Evolutionary conservation across 768 basidiomycete species (phyloP), one percentile per base, ranked within the genome.

Genomic region (Pleurotus platypus): DNA sequence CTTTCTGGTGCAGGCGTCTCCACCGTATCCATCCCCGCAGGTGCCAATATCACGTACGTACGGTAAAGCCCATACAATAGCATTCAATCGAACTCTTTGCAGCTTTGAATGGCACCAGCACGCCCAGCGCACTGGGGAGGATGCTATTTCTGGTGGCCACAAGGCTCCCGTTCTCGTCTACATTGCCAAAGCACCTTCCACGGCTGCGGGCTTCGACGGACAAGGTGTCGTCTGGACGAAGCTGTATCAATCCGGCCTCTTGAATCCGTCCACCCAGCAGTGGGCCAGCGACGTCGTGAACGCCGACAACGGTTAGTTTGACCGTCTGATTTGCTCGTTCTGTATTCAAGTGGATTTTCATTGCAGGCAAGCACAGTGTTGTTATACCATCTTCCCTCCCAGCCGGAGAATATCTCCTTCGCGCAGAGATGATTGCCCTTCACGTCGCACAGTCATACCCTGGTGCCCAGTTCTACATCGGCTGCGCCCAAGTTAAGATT

Each of bases 81-180:
- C 18, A n/a, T 26, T 20, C n/a, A 22, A 18, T 27, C 53, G n/a
- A 47, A n/a, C 16, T 59, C 57, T 56, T 2, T 2, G 20, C 51
- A 75, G 73, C n/a, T 76, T 81, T 45, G 80, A 81, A 63, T 81
- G 80, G 80, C 80, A 82, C 61, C 80, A 81, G 62, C 79, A 81
- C 56, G 79, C 63, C 6, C 77, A 79, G 57, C 76, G 80, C 16
- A 81, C 79, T 1, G 79, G 80, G 37, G 80, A 82, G 62, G 79
- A 80, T 60, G 67, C 79, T 13, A 79, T 81, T 58, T 75, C 79
- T 26, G 70, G 64, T 22, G 79, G 80, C 5, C 80, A 81, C 71
- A 79, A 79, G 61, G 80, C 80, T 3, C 70, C 78, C 3, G 78
- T 78, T 6, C 73, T 77, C 48, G 78, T 81, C 20, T 81, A 79